Evolutionary conservation across 2,329 filamentous ascomycete genomes (phyloP).

Genomic region (Pyricularia grisea): DNA sequence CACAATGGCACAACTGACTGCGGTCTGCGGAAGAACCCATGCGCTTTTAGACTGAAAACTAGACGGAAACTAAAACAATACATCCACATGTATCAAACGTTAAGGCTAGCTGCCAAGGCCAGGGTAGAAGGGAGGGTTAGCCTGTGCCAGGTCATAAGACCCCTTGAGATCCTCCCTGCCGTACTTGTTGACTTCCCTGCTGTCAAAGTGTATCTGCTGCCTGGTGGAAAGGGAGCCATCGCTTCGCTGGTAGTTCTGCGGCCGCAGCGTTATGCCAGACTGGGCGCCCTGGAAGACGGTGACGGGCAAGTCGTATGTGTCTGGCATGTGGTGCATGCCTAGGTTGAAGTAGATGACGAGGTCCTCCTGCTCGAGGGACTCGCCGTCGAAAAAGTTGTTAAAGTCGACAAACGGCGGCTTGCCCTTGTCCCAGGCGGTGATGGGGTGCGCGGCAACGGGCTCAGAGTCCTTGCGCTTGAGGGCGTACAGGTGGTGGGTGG

Average conservation of each 20-base stretch:
- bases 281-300: slow-evolving; percentile 11
- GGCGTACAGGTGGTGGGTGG: slow-evolving; percentile 3
- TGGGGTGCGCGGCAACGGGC: not conserved
- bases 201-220: slow-evolving; percentile 1
- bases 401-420: slow-evolving; percentile 1
- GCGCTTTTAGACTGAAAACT: not conserved
- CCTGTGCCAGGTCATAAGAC: not conserved
- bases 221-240: not conserved
- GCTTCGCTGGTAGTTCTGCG: not conserved
- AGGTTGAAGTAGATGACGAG: slow-evolving; percentile 3
- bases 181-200: not conserved
- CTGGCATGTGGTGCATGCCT: slow-evolving; percentile 5
- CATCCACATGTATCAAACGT: too few species aligned
- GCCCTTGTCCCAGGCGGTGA: not conserved
- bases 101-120: too few species aligned
- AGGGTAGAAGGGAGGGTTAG: not conserved
- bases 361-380: slow-evolving; percentile 3
- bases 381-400: slow-evolving; percentile 3
- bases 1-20: not conserved
- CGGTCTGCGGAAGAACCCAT: not conserved
- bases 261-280: slow-evolving; percentile 3
- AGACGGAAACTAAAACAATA: not conserved
- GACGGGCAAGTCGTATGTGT: slow-evolving; percentile 2
- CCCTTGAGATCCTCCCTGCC: slow-evolving; percentile 1
- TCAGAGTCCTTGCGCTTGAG: slow-evolving; percentile 2